Base-by-base conservation (phyloP, 1,284 basidiomycete genomes). In the Moesziomyces parantarcticus region DNA sequence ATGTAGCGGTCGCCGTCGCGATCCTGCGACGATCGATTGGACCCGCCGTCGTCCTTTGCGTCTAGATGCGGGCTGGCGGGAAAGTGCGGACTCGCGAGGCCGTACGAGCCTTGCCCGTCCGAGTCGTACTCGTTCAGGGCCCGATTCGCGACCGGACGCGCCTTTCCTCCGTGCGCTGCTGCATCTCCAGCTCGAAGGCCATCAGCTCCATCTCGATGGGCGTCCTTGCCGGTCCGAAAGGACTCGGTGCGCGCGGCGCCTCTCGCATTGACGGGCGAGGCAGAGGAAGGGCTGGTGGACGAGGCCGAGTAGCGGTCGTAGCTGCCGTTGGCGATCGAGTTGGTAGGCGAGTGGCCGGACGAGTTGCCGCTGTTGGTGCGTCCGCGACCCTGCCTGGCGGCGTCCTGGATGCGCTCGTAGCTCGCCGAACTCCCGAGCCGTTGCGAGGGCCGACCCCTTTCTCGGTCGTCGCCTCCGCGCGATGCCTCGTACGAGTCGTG, bases 361-460 rank as follows among this genome's bases (percentile, higher is more conserved):
- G 59, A 57, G 47, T 46, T 63, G 39, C 64, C 64, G 44, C 68
- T 75, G 58, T 62, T 75, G 52, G 65, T 71, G 7, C 70, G 55
- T 10, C 46, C 55, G 11, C 70, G 50, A 7, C 63, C 63, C 41
- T 61, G 58, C 34, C 75, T 36, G 7, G 66, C 63, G 8, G 78
- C 77, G 18, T 78, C 76, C 44, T 78, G 78, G 41, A 80, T 68
- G 45, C 78, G 67, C 66, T 80, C 78, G 55, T 80, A 78, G 49
- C 71, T 75, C 13, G 78, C 68, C 14, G 74, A 77, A 50, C 70
- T 75, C 13, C 76, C 76, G 3, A 79, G 53, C 16, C 78, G 44
- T 44, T 78, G 78, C 34, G 78, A 72, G 5, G 78, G 45, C 11
- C 78, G 52, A 5, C 78, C 78, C 13, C 78, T 34, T 47, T 75